Base-by-base conservation (phyloP, 805 yeast species). In the Ogataea henricii region DNA sequence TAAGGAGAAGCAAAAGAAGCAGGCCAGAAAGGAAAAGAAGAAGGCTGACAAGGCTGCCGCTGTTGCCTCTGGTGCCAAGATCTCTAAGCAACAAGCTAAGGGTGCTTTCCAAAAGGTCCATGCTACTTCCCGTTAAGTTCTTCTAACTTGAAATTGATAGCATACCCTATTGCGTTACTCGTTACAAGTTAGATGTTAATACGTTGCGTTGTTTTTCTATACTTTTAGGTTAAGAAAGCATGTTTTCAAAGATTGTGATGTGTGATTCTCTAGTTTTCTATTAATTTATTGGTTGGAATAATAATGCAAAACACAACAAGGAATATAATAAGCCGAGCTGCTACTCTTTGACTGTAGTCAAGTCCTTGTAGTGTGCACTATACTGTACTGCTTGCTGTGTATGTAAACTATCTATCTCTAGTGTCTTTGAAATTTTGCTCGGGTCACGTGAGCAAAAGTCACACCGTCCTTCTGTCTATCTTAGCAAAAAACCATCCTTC, bases 31-130 rank as follows among this genome's bases (percentile, higher is more conserved):
- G 78, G 94, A 89, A 72, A 82, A 87, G 76, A 92, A 95, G 88
- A 89, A 89, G 85, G 92, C 95, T 70, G 91, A 85, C 67, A 85
- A 86, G 78, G 95, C 95, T 66, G 83, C 82, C 74, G 72, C 74
- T 66, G 89, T 84, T 73, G 90, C 88, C 72, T 72, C 85, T 67
- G 88, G 85, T 70, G 67, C 83, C 59, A 83, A 82, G 78, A 76
- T 89, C 72, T 87, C 96, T 68, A 92, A 92, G 84, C 95, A 89
- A 83, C 94, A 86, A 76, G 90, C 92, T 71, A 90, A 89, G 83
- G 97, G 97, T 82, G 89, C 96, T 74, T 89, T 87, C 89, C 94
- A 87, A 79, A 90, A 90, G 82, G 97, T 90, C 69, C 85, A 83
- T 66, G 95, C 97, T 68, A 86, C 96, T 72, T 89, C 96, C 77